Conservation (phyloP, 768 basidiomycete genomes). For the Serendipita sp. region DNA sequence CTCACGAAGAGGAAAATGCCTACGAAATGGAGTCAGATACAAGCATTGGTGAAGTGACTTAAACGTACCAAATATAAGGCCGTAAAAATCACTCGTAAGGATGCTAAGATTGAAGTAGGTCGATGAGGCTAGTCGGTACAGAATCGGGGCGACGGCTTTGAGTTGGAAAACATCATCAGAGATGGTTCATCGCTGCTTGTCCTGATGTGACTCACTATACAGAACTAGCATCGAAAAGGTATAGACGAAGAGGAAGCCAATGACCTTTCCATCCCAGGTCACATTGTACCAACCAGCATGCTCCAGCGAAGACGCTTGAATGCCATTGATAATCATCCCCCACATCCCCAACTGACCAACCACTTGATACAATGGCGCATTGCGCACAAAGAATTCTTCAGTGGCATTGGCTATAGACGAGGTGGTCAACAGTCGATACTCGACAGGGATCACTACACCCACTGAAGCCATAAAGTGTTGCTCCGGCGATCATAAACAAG, state of each 20-base stretch:
- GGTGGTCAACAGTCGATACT: background rate
- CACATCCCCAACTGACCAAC: constrained; percentile 79
- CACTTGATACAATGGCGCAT: constrained; percentile 61
- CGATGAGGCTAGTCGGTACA: constrained; percentile 76
- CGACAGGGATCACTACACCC: constrained; percentile 19
- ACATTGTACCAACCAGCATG: constrained; percentile 47
- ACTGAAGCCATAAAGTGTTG: constrained; percentile 80
- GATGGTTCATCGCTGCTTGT: too few species aligned
- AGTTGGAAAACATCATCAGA: background rate
- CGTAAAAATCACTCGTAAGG: constrained; percentile 80
- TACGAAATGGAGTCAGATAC: constrained; percentile 10
- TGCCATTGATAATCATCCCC: constrained; percentile 64
- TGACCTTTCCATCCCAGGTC: constrained; percentile 57
- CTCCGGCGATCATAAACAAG: constrained; percentile 73
- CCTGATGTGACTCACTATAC: constrained; percentile 32
- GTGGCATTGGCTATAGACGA: constrained; percentile 59
- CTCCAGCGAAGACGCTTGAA: constrained; percentile 52
- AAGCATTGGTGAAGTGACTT: background rate
- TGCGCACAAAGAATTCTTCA: constrained; percentile 75
- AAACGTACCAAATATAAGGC: constrained; percentile 49
- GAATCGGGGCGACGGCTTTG: constrained; percentile 50
- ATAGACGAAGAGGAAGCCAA: constrained; percentile 31
- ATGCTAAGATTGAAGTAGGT: constrained; percentile 74
- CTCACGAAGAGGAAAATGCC: constrained; percentile 39
- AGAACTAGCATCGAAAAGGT: constrained; percentile 50